Evolutionary conservation across 2,329 filamentous ascomycete genomes (phyloP), one percentile per base, ranked within the genome.

Genomic region (Chrysoporthe deuterocubensis): DNA sequence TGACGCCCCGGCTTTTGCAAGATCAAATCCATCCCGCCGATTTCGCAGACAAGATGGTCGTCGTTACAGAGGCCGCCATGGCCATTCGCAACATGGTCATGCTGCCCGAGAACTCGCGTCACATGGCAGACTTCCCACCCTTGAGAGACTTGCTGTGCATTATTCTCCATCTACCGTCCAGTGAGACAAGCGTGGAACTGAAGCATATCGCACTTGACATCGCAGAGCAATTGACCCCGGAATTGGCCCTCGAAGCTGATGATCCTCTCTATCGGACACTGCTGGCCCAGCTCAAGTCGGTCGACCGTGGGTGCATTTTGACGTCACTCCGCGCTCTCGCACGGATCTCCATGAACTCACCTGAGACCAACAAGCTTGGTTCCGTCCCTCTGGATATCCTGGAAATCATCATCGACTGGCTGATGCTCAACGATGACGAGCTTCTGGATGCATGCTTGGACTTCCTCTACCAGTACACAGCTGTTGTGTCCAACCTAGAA

Each of bases 11-110:
- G 69, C 76, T 89, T 32, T 81, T 90, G 18, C 83, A 89, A 2
- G 89, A 92, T 70, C 87, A 93, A 73, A 83, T 97, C 37, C 87
- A 94, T 70, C 88, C 93, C 0, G 88, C 88, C 42, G 85, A 89
- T 6, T 92, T 92, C 72, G 85, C 87, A 16, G 89, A 94, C 71
- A 83, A 86, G 54, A 83, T 98, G 69, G 87, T 92, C 14, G 87
- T 93, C 71, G 86, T 97, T 70, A 95, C 91, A 34, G 94, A 98
- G 78, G 94, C 96, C 2, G 90, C 91, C 26, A 82, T 98, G 59
- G 94, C 97, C 21, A 84, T 98, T 56, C 89, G 96, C 63, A 99
- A 99, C 77, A 97, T 99, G 94, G 90, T 94, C n/a, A 92, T 96
- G 78, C 83, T 97, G 26, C 88, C 90, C 32, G 94, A 97, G 70